Base-by-base conservation (phyloP, 768 basidiomycete genomes). In the Serendipita vermifera region DNA sequence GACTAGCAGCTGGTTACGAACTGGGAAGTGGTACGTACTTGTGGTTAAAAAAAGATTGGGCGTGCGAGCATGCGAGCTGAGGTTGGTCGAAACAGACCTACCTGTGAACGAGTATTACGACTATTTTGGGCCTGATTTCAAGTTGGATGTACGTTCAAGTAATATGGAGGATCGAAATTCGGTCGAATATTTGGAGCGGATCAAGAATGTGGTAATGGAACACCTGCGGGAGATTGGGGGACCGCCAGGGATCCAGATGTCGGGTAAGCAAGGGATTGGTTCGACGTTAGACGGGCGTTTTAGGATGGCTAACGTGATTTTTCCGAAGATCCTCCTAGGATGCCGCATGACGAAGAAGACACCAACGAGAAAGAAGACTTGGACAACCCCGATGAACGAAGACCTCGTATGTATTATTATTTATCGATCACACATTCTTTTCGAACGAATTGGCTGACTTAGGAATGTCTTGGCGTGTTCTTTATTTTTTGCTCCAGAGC, bases 31-130 rank as follows among this genome's bases (percentile, higher is more conserved):
- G 93, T 92, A 71, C 55, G 70, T 31, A n/a, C 13, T 32, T 43
- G 35, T 22, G 40, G 32, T 1, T 40, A 14, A 24, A 22, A 39
- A 33, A 24, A 9, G 29, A 41, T 14, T 40, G 11, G 33, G 17
- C 26, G n/a, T 24, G 9, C 17, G 39, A 41, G 36, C 39, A 6
- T n/a, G 17, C 39, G 17, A 26, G 6, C 39, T 7, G 17, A 20
- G 17, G 39, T 7, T n/a, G 9, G 2, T n/a, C n/a, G n/a, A n/a
- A n/a, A n/a, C 64, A 93, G 94, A 89, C 65, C 94, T 99, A 55
- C 96, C 96, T 2, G 85, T 93, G 60, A 99, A 98, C 64, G 96
- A 99, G 70, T 99, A 98, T 71, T 98, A 93, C 65, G 94, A 98
- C 66, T 98, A 98, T 69, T 98, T 97, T 68, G 96, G 96, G 0